Evolutionary conservation across 169 alveolate genomes (phyloP), one percentile per base, ranked within the genome.

Genomic region (Eimeria maxima): DNA sequence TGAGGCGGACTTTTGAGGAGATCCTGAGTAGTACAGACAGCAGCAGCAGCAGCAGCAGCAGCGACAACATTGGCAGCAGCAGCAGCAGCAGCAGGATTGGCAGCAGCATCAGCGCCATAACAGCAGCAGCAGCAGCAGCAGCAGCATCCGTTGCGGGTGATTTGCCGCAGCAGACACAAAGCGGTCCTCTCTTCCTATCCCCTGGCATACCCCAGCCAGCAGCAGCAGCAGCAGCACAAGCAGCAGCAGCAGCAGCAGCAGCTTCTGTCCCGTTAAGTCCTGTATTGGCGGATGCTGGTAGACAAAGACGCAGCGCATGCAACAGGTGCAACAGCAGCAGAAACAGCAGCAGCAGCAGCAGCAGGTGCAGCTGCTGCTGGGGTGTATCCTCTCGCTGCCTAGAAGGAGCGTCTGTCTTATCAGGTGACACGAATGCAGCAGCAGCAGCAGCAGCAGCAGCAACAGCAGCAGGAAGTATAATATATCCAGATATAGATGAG

Each of bases 381-480:
- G n/a, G n/a, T n/a, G n/a, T n/a, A n/a, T n/a, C n/a, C n/a, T n/a
- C n/a, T n/a, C n/a, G n/a, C n/a, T n/a, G n/a, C n/a, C n/a, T n/a
- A n/a, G n/a, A n/a, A n/a, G n/a, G n/a, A n/a, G n/a, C n/a, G n/a
- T n/a, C n/a, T n/a, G n/a, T n/a, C n/a, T n/a, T n/a, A n/a, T n/a
- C n/a, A n/a, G n/a, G n/a, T n/a, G n/a, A n/a, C n/a, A n/a, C n/a
- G n/a, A n/a, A n/a, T 0, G 76, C 76, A 65, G 76, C 76, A 65
- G 38, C 76, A 65, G 76, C 76, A 65, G 76, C 76, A 65, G 76
- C 76, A 14, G 76, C 76, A n/a, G 84, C 55, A 73, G 84, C 84
- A 27, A 29, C 53, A 10, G 83, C 33, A 73, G 83, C 83, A 8
- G 44, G 13, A n/a, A 4, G 45, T 29, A 11, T 50, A 11, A 5